A percentile compares a stretch with the other conserved stretches of the same genome.
These are phyloP conservation scores for Leucosporidium yakuticum DNA, from an alignment of 768 basidiomycete genomes.

Conservation along the genomic window DNA sequence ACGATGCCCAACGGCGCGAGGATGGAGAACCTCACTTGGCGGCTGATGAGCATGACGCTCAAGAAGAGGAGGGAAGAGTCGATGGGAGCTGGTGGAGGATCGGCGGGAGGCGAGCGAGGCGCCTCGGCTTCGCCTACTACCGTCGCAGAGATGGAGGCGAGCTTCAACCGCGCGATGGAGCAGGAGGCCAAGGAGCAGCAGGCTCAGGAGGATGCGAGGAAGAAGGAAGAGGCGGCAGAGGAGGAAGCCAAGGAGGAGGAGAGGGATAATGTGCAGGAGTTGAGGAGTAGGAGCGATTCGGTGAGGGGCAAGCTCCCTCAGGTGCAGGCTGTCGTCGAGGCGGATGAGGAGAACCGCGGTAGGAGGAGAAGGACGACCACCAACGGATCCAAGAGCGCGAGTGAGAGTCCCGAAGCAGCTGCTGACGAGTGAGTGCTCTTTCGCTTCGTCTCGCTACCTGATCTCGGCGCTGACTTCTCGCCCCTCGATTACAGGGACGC, in stretches of 20 bases:
- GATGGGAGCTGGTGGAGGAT: slow-evolving; percentile 36
- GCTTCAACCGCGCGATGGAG: slow-evolving; percentile 8
- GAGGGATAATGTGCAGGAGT: slow-evolving; percentile 7
- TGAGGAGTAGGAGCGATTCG: not conserved
- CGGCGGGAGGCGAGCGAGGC: not conserved
- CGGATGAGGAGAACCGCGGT: slow-evolving; percentile 39
- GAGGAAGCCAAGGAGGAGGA: not conserved
- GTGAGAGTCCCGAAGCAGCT: slow-evolving; percentile 19
- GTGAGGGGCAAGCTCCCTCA: not conserved
- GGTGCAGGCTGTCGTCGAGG: not conserved
- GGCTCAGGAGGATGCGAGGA: not conserved
- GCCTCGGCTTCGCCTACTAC: slow-evolving; percentile 14
- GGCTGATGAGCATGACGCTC: slow-evolving; percentile 94
- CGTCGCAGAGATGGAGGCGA: slow-evolving; percentile 11
- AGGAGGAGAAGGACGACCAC: slow-evolving; percentile 41
- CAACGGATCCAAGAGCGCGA: slow-evolving; percentile 34
- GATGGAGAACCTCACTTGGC: slow-evolving; percentile 97
- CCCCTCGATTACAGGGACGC: slow-evolving; percentile 36
- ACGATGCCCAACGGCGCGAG: slow-evolving; percentile 81
- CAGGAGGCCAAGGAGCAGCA: not conserved
- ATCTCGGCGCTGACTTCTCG: slow-evolving; percentile 37
- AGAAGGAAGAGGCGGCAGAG: slow-evolving; percentile 1
- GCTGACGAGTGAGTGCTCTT: slow-evolving; percentile 37
- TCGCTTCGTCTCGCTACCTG: slow-evolving; percentile 37
- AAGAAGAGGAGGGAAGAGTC: slow-evolving; percentile 77